Evolutionary conservation across 257 asterid species (phyloP), one percentile per base, ranked within the genome.

Genomic region (Echium plantagineum): DNA sequence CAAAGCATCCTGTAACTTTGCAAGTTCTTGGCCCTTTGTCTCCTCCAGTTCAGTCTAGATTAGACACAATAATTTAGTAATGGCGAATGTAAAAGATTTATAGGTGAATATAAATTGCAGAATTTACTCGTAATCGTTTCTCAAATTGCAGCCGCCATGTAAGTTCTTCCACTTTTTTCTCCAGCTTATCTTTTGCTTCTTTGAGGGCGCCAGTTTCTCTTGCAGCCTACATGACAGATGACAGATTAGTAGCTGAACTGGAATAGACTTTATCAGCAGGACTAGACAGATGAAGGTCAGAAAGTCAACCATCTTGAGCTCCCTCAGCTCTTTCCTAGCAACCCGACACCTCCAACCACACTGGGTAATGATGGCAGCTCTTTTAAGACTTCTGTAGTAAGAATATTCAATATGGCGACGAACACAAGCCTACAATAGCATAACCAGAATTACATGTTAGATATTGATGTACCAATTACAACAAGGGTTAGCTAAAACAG

Each of bases 91-190:
- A 48, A 53, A 60, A 52, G 53, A 54, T 72, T 55, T 10, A 65
- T 58, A 60, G 15, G n/a, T 18, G 35, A 10, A 59, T 18, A 24
- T 28, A 62, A 48, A 21, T 53, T 16, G 24, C 24, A 62, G 56
- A 57, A 71, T 51, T 75, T 77, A 93, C 99, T 90, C 97, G 86
- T 55, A 89, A 66, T 69, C 94, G 80, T 78, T 86, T 93, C 86
- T 93, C 97, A 67, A 93, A 83, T 81, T 89, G 99, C 80, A 93
- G 60, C 64, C 99, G 89, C 99, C 99, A 93, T 15, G 99, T 81
- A 54, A 93, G 96, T 74, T 93, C 99, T 77, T 93, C 99, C 63
- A 93, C 99, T 73, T 90, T 89, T 91, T 89, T 93, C 78, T 93
- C 99, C 53, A 90, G 81, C 86, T 84, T 90, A 79, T 90, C 96